Conservation (phyloP, 1,284 basidiomycete genomes). For the Moesziomyces globuligerus region DNA sequence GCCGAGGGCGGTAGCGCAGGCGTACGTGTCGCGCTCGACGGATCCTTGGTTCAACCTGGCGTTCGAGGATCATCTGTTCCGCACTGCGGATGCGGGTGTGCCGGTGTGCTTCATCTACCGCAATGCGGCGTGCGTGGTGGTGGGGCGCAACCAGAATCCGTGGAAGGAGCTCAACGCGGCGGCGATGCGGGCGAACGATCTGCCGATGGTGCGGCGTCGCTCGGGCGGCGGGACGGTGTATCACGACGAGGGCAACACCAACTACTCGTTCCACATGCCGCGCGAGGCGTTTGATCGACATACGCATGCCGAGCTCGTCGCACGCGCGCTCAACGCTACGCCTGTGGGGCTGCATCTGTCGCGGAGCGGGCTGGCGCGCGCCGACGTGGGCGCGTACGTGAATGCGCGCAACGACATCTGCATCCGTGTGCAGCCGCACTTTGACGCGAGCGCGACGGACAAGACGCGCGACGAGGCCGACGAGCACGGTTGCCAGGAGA, state of each 20-base stretch:
- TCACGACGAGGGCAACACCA: slow-evolving; percentile 95
- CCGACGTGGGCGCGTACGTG: slow-evolving; percentile 69
- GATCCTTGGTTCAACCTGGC: slow-evolving; percentile 93
- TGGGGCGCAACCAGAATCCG: slow-evolving; percentile 96
- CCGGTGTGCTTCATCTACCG: slow-evolving; percentile 84
- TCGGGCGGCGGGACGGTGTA: slow-evolving; percentile 98
- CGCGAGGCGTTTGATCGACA: slow-evolving; percentile 82
- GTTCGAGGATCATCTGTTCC: slow-evolving; percentile 76
- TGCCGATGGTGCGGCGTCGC: slow-evolving; percentile 84
- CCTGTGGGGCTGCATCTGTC: slow-evolving; percentile 39
- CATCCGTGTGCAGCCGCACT: slow-evolving; percentile 71
- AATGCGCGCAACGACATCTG: slow-evolving; percentile 86
- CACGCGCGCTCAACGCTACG: slow-evolving; percentile 77
- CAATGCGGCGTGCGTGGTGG: slow-evolving; percentile 88
- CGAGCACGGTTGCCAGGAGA: slow-evolving; percentile 28
- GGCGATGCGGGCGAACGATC: slow-evolving; percentile 71
- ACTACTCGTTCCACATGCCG: slow-evolving; percentile 93
- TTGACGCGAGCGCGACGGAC: slow-evolving; percentile 72
- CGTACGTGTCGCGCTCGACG: slow-evolving; percentile 84
- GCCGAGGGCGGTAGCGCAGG: slow-evolving; percentile 28
- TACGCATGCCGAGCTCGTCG: slow-evolving; percentile 80
- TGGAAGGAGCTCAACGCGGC: slow-evolving; percentile 93
- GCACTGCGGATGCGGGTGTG: slow-evolving; percentile 19
- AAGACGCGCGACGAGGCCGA: slow-evolving; percentile 15
- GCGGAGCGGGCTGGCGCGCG: slow-evolving; percentile 5